Conservation (phyloP, 331 rosid genomes). For the Phaseolus coccineus region DNA sequence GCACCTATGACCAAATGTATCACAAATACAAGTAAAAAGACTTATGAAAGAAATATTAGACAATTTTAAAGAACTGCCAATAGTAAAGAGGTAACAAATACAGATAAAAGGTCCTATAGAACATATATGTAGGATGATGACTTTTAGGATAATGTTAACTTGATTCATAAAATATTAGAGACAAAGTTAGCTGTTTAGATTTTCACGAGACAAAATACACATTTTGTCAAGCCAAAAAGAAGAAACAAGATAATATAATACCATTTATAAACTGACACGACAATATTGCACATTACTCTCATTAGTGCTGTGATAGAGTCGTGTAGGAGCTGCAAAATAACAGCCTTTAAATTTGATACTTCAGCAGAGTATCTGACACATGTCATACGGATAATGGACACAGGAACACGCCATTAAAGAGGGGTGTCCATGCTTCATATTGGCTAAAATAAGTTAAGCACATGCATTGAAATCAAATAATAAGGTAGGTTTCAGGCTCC, state of each 20-base stretch:
- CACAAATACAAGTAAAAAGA: constrained; percentile 16
- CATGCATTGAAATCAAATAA: constrained; percentile 7
- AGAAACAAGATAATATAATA: constrained; percentile 1
- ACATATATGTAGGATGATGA: constrained; percentile 12
- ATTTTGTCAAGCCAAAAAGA: background rate
- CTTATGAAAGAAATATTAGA: background rate
- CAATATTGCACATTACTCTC: background rate
- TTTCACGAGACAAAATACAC: background rate
- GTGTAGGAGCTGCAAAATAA: no score
- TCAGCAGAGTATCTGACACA: no score
- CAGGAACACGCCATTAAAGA: no score
- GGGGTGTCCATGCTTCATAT: no score
- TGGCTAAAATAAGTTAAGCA: background rate
- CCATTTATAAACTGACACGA: constrained; percentile 18
- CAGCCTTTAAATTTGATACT: no score
- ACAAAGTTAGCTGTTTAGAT: constrained; percentile 14
- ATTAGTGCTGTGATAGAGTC: background rate
- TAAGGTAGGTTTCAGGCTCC: constrained; percentile 13
- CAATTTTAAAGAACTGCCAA: background rate
- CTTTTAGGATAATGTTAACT: constrained; percentile 2
- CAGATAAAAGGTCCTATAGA: constrained; percentile 15
- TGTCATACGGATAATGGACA: no score
- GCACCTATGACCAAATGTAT: constrained; percentile 53
- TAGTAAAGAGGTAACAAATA: constrained; percentile 28
- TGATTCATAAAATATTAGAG: background rate